Evolutionary conservation across 2,329 filamentous ascomycete genomes (phyloP).

Genomic region (Rhexocercosporidium sp.): DNA sequence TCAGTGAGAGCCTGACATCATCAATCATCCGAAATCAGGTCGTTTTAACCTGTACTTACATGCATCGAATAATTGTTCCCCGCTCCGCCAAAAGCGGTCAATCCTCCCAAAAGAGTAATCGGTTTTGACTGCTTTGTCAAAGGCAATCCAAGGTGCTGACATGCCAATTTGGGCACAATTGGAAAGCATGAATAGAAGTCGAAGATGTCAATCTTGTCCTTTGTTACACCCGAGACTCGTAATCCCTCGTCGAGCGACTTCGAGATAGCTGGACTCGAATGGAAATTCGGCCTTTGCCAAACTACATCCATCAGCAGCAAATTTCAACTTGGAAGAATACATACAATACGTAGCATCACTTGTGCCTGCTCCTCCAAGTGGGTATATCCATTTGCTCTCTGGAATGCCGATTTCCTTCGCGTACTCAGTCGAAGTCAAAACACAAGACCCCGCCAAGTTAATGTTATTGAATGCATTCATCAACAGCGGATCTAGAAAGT

Average conservation of each 20-base stretch:
- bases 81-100: slow-evolving; percentile 72
- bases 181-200: slow-evolving; percentile 75
- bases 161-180: slow-evolving; percentile 71
- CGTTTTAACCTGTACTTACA: slow-evolving; percentile 45
- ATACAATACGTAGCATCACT: slow-evolving; percentile 60
- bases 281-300: slow-evolving; percentile 65
- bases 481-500: slow-evolving; percentile 61
- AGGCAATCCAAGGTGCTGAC: slow-evolving; percentile 61
- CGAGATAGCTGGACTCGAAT: slow-evolving; percentile 62
- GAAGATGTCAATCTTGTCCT: slow-evolving; percentile 61
- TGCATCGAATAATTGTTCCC: slow-evolving; percentile 77
- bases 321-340: slow-evolving; percentile 24
- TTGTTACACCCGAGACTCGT: slow-evolving; percentile 50
- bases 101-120: slow-evolving; percentile 65
- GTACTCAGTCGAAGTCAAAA: slow-evolving; percentile 62
- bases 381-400: slow-evolving; percentile 64
- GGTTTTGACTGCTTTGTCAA: slow-evolving; percentile 52
- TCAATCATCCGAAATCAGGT: neutral
- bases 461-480: slow-evolving; percentile 77
- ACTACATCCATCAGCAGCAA: slow-evolving; percentile 47
- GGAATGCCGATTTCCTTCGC: slow-evolving; percentile 61
- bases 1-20: slow-evolving; percentile 53
- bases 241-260: slow-evolving; percentile 61
- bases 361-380: slow-evolving; percentile 67
- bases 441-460: slow-evolving; percentile 64